Base-by-base conservation (phyloP, 495 filamentous ascomycete species). In the Penicillium antarcticum region DNA sequence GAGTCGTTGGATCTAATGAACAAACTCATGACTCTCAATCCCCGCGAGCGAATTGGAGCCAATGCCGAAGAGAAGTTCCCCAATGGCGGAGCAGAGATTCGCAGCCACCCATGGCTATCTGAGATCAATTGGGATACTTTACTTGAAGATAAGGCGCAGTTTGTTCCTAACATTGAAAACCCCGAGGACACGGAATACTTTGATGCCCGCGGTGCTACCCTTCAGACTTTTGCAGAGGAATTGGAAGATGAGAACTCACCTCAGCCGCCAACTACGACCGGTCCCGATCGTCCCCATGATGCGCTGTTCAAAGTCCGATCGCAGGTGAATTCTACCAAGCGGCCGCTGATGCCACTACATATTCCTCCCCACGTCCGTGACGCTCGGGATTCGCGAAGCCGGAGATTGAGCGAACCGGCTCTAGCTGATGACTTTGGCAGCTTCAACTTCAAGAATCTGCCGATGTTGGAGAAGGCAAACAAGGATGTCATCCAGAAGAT, bases 151-250 rank as follows among this genome's bases (percentile, higher is more conserved):
- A 90, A 96, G 58, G 91, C 94, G 16, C 85, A 95, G 50, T 98
- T 98, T 63, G 85, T 98, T n/a, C 94, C 94, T 2, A 86, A 86
- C 24, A 83, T 87, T 4, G 89, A 95, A 59, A 91, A 98, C 53
- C 92, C 92, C 0, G 94, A 98, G 66, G 92, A 97, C 58, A 98
- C 94, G 0, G 94, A 98, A 58, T 98, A 98, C 61, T 98, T 98
- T 56, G 94, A 98, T 72, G 72, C 89, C 32, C 83, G 94, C 41
- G 94, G 94, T 23, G 94, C 94, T 17, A 92, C 87, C 5, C 71
- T 97, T 41, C 88, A 96, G 60, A 81, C 86, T 5, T 97, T 97
- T 63, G 82, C 86, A 13, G 89, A 95, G 56, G 94, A 98, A 63
- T 82, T 96, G 55, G 94, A 97, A 65, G 94, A 97, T 60, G 90